Conservation (phyloP, 176 grass and related monocot genomes). For the Lolium rigidum region DNA sequence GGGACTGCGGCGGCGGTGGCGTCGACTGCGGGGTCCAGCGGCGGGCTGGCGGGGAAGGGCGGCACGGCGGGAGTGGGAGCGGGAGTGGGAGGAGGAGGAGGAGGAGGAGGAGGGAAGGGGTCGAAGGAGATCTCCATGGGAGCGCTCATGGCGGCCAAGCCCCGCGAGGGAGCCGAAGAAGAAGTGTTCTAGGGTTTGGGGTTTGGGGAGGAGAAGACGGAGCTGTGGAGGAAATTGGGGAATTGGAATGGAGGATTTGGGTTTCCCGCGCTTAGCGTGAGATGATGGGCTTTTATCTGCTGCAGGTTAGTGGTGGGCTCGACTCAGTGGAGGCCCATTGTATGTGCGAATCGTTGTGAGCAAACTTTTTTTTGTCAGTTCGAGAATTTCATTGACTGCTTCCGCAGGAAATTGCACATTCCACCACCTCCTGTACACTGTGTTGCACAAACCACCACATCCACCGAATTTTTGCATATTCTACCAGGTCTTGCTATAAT, state of each 20-base stretch:
- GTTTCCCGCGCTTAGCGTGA: conserved; percentile 41
- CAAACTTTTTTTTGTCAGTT: too few relatives aligned
- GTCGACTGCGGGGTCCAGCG: conserved; percentile 11
- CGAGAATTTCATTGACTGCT: neutral
- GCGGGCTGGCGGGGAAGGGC: neutral
- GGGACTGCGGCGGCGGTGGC: conserved; percentile 1
- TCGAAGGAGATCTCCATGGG: conserved; percentile 87
- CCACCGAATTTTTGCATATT: too few relatives aligned
- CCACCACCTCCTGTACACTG: too few relatives aligned
- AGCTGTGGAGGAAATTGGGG: neutral
- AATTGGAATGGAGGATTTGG: conserved; percentile 9
- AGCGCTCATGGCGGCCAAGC: conserved; percentile 60
- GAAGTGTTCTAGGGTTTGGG: conserved; percentile 41
- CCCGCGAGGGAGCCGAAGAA: neutral
- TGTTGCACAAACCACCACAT: too few relatives aligned
- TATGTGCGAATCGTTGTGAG: too few relatives aligned
- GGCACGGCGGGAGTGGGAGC: neutral
- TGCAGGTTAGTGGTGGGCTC: neutral
- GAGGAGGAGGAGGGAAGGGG: conserved; percentile 30
- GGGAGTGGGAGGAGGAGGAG: neutral
- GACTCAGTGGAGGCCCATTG: neutral
- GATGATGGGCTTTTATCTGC: neutral
- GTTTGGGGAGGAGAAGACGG: neutral
- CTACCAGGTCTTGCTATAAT: too few relatives aligned
- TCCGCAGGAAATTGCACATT: too few relatives aligned